Base-by-base conservation (phyloP, 306 rosid genomes). In the Medicago lupulina region DNA sequence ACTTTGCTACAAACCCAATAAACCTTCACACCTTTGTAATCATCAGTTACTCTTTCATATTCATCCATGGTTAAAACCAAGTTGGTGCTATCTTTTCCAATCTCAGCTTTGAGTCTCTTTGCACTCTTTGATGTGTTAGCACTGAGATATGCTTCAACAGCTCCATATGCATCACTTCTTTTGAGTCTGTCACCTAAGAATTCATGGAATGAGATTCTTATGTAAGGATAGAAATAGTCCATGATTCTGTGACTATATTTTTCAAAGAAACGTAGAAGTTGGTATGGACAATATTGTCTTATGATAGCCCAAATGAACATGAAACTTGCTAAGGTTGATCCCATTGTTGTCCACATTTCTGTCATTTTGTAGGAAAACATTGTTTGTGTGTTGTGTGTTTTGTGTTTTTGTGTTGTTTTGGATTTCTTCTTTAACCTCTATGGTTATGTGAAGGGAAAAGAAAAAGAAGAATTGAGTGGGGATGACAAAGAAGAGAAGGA, bases 291-390 rank as follows among this genome's bases (percentile, higher is more conserved):
- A 73, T 91, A 93, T n/a, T 93, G 98, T 23, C 84, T 83, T 60
- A 91, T 68, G 81, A 93, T 85, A n/a, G 98, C 97, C 90, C 89
- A 89, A 43, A 87, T 7, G 63, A 93, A 93, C 98, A 93, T 91
- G 83, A 88, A 89, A 79, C 90, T 89, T 0, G 98, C 97, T 59
- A 93, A 18, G 72, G 89, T 85, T 51, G 98, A 90, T 8, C 98
- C 98, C 87, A 86, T 81, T 38, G 89, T 87, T 53, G 96, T 62
- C 92, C 90, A 91, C 89, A 83, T 82, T 86, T 89, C 92, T 0
- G 65, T 53, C 91, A 87, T 86, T 79, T 86, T 91, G 10, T 85
- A 9, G 0, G 85, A 76, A 47, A 77, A 58, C 88, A 83, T 85
- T 61, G 67, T 54, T 17, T 54, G 36, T 9, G 66, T 60, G 59